Conservation (phyloP, 805 yeast genomes). For the Sugiyamaella smithiae region DNA sequence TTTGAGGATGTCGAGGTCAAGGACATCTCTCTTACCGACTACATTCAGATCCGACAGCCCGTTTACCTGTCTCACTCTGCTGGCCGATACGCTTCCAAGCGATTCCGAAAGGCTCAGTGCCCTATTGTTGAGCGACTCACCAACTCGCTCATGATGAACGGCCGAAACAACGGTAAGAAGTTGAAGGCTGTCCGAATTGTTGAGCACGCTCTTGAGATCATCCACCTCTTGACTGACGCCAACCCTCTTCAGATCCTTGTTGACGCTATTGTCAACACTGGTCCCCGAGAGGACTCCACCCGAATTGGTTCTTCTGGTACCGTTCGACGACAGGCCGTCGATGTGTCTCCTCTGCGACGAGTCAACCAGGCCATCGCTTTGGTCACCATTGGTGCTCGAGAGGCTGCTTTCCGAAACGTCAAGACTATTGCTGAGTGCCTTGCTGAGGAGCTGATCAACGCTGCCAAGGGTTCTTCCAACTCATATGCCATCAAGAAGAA, state of each 20-base stretch:
- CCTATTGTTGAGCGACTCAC: conserved; percentile 99
- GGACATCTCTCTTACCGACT: conserved; percentile 97
- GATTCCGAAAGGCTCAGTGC: conserved; percentile 99
- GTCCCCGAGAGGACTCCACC: conserved; percentile 99
- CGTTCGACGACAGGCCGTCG: conserved; percentile 99
- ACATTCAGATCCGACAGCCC: conserved; percentile 97
- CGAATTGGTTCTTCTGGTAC: conserved; percentile 99
- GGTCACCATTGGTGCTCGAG: conserved; percentile 98
- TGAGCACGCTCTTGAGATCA: conserved; percentile 98
- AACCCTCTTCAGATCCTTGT: conserved; percentile 99
- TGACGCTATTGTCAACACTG: conserved; percentile 99
- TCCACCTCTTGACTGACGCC: conserved; percentile 94
- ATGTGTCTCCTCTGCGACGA: conserved; percentile 99
- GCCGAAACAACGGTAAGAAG: conserved; percentile 99
- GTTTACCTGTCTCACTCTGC: conserved; percentile 98
- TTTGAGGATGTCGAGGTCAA: conserved; percentile 96
- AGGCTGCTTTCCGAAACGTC: conserved; percentile 99
- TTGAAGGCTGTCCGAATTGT: conserved; percentile 99
- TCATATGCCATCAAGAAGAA: conserved; percentile 99
- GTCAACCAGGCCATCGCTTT: conserved; percentile 99
- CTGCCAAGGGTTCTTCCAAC: conserved; percentile 99
- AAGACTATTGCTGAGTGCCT: conserved; percentile 99
- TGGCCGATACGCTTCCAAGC: conserved; percentile 98
- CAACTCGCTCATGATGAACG: conserved; percentile 99
- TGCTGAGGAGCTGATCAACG: conserved; percentile 99